Conservation (phyloP, 805 yeast genomes). For the Kodamaea kaohsiungensis region DNA sequence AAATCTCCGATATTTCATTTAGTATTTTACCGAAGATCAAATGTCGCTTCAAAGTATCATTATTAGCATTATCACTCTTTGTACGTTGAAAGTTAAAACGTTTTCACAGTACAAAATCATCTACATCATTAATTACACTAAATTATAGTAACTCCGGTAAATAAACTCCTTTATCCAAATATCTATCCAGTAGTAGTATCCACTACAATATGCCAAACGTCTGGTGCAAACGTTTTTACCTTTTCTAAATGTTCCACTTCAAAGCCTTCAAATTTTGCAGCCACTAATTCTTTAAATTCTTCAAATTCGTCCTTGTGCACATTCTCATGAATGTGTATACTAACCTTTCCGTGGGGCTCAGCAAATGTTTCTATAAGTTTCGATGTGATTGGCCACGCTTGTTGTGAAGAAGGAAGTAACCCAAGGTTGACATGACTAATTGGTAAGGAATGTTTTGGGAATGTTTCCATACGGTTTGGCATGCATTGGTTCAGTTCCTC, state of each 20-base stretch:
- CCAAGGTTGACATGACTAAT: constrained; percentile 75
- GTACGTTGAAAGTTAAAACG: no score
- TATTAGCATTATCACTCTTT: no score
- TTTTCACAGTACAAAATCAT: no score
- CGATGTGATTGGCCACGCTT: constrained; percentile 57
- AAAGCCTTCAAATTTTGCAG: background rate
- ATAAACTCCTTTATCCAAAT: no score
- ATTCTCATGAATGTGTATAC: constrained; percentile 76
- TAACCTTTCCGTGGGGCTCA: constrained; percentile 73
- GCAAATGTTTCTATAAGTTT: constrained; percentile 22
- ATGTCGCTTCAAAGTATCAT: no score
- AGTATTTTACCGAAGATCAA: no score
- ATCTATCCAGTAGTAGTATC: constrained; percentile 17
- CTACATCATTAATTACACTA: no score
- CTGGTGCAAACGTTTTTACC: constrained; percentile 87
- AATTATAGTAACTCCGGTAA: no score
- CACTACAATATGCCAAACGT: constrained; percentile 72
- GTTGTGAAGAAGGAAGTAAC: constrained; percentile 67
- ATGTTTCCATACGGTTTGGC: constrained; percentile 35
- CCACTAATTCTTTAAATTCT: constrained; percentile 13
- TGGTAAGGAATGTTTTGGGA: constrained; percentile 15
- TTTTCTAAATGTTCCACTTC: constrained; percentile 49
- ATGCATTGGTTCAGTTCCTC: constrained; percentile 64
- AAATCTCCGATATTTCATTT: no score
- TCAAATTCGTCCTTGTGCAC: constrained; percentile 47